phyloP scores from a whole-genome alignment of 176 grass and related monocot genomes.

The Paspalum vaginatum region DNA sequence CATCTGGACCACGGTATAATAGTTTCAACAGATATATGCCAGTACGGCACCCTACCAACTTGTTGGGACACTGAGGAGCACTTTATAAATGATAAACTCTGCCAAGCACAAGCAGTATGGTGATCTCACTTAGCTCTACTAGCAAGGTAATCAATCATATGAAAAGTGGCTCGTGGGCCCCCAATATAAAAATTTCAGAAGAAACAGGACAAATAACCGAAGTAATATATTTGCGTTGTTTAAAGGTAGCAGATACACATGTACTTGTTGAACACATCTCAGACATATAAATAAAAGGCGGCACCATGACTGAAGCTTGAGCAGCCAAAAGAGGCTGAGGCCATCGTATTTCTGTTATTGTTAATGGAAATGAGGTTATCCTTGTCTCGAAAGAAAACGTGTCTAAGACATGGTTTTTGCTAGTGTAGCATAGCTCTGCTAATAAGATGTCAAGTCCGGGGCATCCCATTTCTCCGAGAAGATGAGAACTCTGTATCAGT shows the following conservation, averaged over 20 bases:
- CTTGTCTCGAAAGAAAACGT: background rate
- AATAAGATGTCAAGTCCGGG: background rate
- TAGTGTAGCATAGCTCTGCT: background rate
- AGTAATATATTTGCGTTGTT: background rate
- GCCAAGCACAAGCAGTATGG: conserved; percentile 40
- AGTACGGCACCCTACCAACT: conserved; percentile 36
- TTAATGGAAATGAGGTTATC: too few species aligned
- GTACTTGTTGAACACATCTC: conserved; percentile 12
- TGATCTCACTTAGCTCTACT: conserved; percentile 40
- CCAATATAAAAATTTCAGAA: background rate
- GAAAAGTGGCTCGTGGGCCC: background rate
- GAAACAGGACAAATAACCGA: conserved; percentile 23
- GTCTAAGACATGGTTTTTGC: background rate
- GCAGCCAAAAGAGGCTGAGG: background rate
- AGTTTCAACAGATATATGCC: conserved; percentile 43
- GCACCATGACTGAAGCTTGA: background rate
- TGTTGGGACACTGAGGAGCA: conserved; percentile 43
- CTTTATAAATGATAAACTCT: conserved; percentile 48
- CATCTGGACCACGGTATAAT: conserved; percentile 54
- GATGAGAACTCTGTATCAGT: background rate
- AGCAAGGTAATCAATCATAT: conserved; percentile 42
- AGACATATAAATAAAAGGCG: conserved; percentile 5
- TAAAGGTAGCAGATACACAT: conserved; percentile 28
- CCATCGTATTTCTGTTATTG: too few species aligned
- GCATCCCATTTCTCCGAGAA: background rate